A percentile compares a stretch with the other conserved stretches of the same genome.
These are phyloP conservation scores for Botrytis porri DNA, from an alignment of 2,329 filamentous ascomycete genomes.

Conservation along the genomic window DNA sequence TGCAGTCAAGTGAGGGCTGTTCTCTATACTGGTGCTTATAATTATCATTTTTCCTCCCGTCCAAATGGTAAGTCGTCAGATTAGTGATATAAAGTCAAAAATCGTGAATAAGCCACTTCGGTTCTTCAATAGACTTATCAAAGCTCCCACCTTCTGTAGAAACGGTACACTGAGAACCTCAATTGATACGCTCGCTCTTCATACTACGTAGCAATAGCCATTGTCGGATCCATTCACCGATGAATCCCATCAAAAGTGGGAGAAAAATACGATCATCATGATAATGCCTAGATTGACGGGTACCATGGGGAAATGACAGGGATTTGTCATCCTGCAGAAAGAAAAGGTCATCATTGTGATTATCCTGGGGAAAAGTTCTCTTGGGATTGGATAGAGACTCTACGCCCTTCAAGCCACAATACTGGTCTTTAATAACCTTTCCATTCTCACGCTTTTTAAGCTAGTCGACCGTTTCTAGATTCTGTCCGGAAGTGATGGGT, in stretches of 20 bases:
- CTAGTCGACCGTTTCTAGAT: too few relatives aligned
- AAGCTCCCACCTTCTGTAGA: not conserved
- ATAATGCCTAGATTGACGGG: not conserved
- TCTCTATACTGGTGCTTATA: not conserved
- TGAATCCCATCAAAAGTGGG: not conserved
- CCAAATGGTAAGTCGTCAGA: not conserved
- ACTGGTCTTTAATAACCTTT: not conserved
- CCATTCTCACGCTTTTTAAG: not conserved
- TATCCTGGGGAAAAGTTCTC: not conserved
- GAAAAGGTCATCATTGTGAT: too few relatives aligned
- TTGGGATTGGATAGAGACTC: not conserved
- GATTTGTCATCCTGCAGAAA: constrained; percentile 7
- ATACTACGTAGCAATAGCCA: not conserved
- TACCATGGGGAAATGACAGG: not conserved
- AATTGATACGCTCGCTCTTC: not conserved
- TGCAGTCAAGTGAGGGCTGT: not conserved
- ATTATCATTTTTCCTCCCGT: not conserved
- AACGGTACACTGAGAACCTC: not conserved
- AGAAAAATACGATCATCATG: not conserved
- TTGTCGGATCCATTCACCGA: not conserved
- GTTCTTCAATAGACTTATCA: not conserved
- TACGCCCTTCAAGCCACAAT: not conserved
- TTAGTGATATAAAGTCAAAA: not conserved
- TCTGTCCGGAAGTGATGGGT: not conserved
- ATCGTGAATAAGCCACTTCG: not conserved